Evolutionary conservation across 2,329 filamentous ascomycete genomes (phyloP).

Genomic region (Epichloe glyceriae): DNA sequence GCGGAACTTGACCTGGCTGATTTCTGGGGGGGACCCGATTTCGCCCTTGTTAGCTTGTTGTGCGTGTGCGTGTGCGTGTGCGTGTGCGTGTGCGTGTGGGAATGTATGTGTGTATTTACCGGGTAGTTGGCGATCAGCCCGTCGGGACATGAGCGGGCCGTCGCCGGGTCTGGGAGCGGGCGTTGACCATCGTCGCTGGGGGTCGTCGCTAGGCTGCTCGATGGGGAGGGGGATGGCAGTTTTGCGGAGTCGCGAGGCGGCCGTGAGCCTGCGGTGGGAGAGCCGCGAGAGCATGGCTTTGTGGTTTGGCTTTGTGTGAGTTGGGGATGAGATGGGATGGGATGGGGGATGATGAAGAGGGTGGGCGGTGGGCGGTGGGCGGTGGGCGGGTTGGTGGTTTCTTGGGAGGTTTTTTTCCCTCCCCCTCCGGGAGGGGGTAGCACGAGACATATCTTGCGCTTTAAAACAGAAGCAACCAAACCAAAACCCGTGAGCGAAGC

Average conservation of each 20-base stretch:
- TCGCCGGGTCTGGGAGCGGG: constrained; percentile 45
- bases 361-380: too few relatives aligned
- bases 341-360: neutral
- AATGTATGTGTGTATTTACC: constrained; percentile 23
- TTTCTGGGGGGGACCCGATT: constrained; percentile 18
- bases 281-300: constrained; percentile 10
- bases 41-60: neutral
- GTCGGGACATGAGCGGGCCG: constrained; percentile 51
- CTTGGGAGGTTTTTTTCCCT: neutral
- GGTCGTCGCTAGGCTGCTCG: neutral
- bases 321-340: too few relatives aligned
- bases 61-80: neutral
- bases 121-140: constrained; percentile 53
- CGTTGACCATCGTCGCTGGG: constrained; percentile 35
- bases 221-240: constrained; percentile 1
- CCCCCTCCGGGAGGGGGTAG: accelerated
- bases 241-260: constrained; percentile 10
- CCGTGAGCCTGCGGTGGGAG: constrained; percentile 13
- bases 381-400: too few relatives aligned
- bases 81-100: too few relatives aligned
- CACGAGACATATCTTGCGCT: too few relatives aligned
- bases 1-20: constrained; percentile 34
- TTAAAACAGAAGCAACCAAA: neutral
- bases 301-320: neutral
- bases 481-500: too few relatives aligned